Evolutionary conservation across 352 stramenopile species (phyloP).

Genomic region (Phytophthora europaea): DNA sequence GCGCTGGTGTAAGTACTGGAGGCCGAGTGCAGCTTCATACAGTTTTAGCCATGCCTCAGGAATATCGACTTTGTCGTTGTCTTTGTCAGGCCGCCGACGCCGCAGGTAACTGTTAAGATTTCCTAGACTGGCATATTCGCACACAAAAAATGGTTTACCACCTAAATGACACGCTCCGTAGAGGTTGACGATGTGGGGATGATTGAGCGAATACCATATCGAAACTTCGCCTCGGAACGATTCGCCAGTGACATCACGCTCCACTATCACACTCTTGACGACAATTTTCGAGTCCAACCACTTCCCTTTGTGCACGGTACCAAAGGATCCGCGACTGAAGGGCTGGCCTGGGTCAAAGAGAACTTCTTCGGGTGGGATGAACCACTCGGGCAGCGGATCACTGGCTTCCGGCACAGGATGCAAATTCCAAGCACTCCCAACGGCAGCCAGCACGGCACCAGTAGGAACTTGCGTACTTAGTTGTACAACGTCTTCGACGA

Average conservation of each 20-base stretch:
- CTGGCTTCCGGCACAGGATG: constrained; percentile 8
- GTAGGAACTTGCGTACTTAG: constrained; percentile 6
- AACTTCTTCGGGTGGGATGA: constrained; percentile 32
- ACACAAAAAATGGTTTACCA: constrained; percentile 35
- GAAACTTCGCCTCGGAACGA: constrained; percentile 29
- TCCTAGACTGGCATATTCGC: constrained; percentile 27
- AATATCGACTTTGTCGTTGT: constrained; percentile 12
- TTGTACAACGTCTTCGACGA: constrained; percentile 7
- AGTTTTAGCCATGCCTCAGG: constrained; percentile 35
- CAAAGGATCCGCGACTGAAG: constrained; percentile 28
- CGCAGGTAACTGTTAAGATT: constrained; percentile 28
- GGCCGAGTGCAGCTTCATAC: constrained; percentile 31
- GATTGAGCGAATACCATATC: constrained; percentile 39
- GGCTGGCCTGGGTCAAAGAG: constrained; percentile 12
- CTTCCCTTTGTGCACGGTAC: constrained; percentile 24
- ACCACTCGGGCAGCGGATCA: constrained; percentile 27
- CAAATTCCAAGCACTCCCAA: constrained; percentile 13
- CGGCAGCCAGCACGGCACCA: not conserved
- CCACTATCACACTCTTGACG: constrained; percentile 30
- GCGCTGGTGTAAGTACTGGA: constrained; percentile 36
- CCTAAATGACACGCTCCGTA: constrained; percentile 42
- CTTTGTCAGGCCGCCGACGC: not conserved
- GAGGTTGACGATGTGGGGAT: constrained; percentile 45
- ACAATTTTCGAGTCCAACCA: constrained; percentile 33
- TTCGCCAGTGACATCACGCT: constrained; percentile 8